These are phyloP conservation scores for Dichomitus squalens DNA, from an alignment of 1,284 basidiomycete species.

Conservation along the genomic window DNA sequence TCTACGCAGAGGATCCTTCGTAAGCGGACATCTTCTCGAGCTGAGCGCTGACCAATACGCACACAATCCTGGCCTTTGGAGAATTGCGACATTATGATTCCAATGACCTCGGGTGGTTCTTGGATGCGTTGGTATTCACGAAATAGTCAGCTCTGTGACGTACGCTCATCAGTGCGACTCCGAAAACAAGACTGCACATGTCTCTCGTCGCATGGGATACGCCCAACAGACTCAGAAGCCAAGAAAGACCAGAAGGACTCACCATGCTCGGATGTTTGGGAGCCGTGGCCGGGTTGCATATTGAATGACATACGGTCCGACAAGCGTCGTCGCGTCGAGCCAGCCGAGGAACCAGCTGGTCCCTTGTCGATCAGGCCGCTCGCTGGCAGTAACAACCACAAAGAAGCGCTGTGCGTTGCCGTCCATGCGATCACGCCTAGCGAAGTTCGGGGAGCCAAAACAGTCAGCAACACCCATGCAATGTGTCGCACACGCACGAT, in stretches of 20 bases:
- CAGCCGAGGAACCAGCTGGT: background rate
- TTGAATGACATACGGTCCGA: background rate
- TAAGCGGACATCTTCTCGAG: too few relatives aligned
- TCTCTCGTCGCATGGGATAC: background rate
- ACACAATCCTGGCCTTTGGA: too few relatives aligned
- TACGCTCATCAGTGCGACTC: background rate
- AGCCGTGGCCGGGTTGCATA: background rate
- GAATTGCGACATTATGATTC: too few relatives aligned
- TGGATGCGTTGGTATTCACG: conserved; percentile 5
- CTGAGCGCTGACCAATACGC: too few relatives aligned
- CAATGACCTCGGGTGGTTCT: too few relatives aligned
- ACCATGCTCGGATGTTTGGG: conserved; percentile 14
- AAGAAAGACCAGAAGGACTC: conserved; percentile 13
- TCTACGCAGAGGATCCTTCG: background rate
- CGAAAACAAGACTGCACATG: background rate
- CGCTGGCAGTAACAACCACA: background rate
- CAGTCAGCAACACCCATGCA: background rate
- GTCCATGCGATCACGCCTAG: background rate
- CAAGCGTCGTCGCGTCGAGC: background rate
- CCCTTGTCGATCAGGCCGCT: conserved; percentile 1
- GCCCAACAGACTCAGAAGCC: conserved; percentile 13
- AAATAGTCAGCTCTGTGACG: conserved; percentile 1
- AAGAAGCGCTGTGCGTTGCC: background rate
- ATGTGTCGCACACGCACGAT: conserved; percentile 8
- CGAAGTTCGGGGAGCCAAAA: background rate